Evolutionary conservation across 768 basidiomycete species (phyloP), one percentile per base, ranked within the genome.

Genomic region (Termitomyces sp.): DNA sequence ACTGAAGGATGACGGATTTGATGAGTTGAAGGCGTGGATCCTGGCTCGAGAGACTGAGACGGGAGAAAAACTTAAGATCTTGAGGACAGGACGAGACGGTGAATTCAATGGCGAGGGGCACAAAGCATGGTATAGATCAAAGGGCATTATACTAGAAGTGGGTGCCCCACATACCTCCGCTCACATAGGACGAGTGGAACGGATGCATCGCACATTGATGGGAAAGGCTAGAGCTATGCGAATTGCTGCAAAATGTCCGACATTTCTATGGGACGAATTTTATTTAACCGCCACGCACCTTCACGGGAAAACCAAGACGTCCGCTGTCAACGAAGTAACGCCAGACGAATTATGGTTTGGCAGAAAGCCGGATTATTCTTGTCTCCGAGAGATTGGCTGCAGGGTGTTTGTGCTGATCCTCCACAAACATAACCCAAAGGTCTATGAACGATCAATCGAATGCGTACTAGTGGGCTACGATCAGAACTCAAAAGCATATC

Each of bases 171-270:
- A 74, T 54, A 72, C 68, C 3, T 73, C 71, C 7, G 68, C 66
- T 0, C 70, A 75, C 16, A 74, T 72, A 47, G 71, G 74, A 4
- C 53, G 63, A 13, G 72, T 71, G 1, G 71, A 77, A 57, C 9
- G 3, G 0, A 43, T 43, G 41, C 41, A 43, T 9, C n/a, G 10
- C 3, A 43, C 20, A 43, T 10, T 63, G 2, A 63, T 72, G 54
- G 63, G 55, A 7, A 65, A 69, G 41, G 67, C 62, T 2, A 55
- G 59, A 0, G 51, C 72, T 0, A 74, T 75, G 68, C 51, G 62
- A 0, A 26, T 70, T 16, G 62, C 63, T 1, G 53, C 61, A 11
- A 46, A 62, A 9, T 56, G 66, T 1, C 72, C 69, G 0, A 38
- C 57, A 1, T 66, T 67, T 13, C 18, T 40, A n/a, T 40, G 38